Conservation (phyloP, 257 asterid species). For the Lycium barbarum region DNA sequence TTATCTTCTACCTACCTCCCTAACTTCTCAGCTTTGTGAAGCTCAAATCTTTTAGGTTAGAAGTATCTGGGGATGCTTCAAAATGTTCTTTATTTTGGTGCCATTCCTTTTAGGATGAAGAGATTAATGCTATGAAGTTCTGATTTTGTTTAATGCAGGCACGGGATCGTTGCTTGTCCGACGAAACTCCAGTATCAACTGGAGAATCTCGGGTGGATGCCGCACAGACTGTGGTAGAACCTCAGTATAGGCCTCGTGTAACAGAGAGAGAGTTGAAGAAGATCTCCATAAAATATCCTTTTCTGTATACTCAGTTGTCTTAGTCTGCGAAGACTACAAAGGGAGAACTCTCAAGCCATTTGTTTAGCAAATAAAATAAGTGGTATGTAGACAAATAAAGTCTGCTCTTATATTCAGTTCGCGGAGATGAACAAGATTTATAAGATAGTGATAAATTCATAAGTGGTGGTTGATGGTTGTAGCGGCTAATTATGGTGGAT, state of each 20-base stretch:
- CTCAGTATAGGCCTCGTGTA: constrained; percentile 58
- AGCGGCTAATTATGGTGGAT: constrained; percentile 6
- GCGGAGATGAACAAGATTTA: neutral
- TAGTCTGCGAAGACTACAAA: neutral
- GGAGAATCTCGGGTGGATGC: constrained; percentile 45
- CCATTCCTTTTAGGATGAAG: neutral
- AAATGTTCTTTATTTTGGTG: neutral
- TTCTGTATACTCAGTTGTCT: neutral
- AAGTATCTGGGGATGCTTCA: constrained; percentile 13
- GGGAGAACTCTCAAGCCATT: neutral
- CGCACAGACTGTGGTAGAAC: constrained; percentile 43
- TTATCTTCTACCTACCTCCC: neutral
- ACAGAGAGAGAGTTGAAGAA: constrained; percentile 53
- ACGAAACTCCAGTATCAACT: constrained; percentile 50
- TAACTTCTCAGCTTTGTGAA: neutral
- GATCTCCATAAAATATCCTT: constrained; percentile 67
- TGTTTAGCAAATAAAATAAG: neutral
- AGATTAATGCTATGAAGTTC: constrained; percentile 1
- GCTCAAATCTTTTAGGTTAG: neutral
- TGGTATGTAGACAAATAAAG: constrained; percentile 16
- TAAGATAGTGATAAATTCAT: too few relatives aligned
- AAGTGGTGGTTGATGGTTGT: neutral
- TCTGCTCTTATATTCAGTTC: neutral
- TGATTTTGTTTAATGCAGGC: constrained; percentile 51
- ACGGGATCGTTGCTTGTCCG: constrained; percentile 55